These are phyloP conservation scores for Mycena alexandri DNA, from an alignment of 768 basidiomycete genomes.

Conservation along the genomic window DNA sequence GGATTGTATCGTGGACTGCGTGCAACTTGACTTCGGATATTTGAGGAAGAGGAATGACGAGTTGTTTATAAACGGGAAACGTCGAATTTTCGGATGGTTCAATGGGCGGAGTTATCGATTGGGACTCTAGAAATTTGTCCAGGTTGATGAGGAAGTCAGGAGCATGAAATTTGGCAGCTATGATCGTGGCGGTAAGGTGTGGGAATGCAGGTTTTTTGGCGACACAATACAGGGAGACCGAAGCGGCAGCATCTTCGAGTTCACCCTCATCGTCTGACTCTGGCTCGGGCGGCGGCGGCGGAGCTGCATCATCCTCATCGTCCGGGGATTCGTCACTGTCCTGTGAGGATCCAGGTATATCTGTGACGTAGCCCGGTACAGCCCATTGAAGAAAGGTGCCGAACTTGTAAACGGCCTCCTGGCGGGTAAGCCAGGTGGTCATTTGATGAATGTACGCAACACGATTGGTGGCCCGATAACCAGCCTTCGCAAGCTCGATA, in stretches of 20 bases:
- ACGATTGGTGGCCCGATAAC: neutral
- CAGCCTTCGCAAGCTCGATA: too few relatives aligned
- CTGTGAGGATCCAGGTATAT: neutral
- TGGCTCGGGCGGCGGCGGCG: neutral
- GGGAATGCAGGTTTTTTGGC: neutral
- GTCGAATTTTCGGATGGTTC: neutral
- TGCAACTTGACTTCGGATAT: neutral
- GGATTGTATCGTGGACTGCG: neutral
- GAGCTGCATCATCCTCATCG: neutral
- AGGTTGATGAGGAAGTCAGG: neutral
- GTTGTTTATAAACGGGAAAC: neutral
- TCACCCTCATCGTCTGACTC: too few relatives aligned
- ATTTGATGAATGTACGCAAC: neutral
- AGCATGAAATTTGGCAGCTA: neutral
- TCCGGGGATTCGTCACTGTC: neutral
- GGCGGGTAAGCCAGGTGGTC: neutral
- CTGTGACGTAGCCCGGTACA: neutral
- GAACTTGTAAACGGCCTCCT: neutral
- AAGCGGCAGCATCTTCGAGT: too few relatives aligned
- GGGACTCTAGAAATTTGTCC: neutral
- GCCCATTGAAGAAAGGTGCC: neutral
- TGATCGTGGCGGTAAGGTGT: neutral
- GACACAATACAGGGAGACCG: too few relatives aligned
- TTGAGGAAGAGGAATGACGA: neutral
- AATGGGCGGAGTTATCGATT: neutral